Evolutionary conservation across 495 filamentous ascomycete species (phyloP).

Genomic region (Rostrohypoxylon terebratum): DNA sequence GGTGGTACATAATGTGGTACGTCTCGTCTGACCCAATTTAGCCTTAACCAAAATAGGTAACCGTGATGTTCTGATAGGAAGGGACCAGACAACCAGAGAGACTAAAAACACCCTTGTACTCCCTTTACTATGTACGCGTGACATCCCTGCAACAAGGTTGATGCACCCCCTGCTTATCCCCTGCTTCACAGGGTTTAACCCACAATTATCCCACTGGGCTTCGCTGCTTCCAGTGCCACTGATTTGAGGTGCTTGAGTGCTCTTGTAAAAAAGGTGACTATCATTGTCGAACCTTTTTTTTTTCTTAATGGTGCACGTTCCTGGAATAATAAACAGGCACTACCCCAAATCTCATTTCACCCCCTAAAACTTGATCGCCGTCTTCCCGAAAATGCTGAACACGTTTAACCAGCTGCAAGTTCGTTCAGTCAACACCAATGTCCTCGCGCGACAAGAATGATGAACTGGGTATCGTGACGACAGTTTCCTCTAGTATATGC

Average conservation of each 20-base stretch:
- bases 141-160: conserved; percentile 25
- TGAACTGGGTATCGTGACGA: conserved; percentile 26
- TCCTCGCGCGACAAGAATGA: conserved; percentile 35
- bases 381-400: conserved; percentile 12
- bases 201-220: conserved; percentile 36
- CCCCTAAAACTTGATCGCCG: conserved; percentile 43
- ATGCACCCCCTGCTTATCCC: conserved; percentile 21
- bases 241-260: neutral
- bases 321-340: conserved; percentile 46
- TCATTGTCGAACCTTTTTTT: conserved; percentile 30
- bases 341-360: conserved; percentile 46
- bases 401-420: conserved; percentile 12
- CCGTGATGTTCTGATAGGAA: conserved; percentile 34
- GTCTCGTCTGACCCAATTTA: conserved; percentile 24
- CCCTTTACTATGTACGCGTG: conserved; percentile 26
- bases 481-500: conserved; percentile 15
- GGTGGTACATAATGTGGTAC: neutral
- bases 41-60: conserved; percentile 29
- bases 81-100: neutral
- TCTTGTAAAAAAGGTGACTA: neutral
- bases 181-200: conserved; percentile 21
- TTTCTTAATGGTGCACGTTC: conserved; percentile 34
- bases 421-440: conserved; percentile 26
- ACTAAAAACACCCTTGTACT: conserved; percentile 20
- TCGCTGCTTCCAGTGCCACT: neutral